Percentiles rank a stretch among this genome's conserved stretches.
Evolutionary conservation across 1,139 yeast species (phyloP).

Genomic region (Yamadazyma membranifaciens): DNA sequence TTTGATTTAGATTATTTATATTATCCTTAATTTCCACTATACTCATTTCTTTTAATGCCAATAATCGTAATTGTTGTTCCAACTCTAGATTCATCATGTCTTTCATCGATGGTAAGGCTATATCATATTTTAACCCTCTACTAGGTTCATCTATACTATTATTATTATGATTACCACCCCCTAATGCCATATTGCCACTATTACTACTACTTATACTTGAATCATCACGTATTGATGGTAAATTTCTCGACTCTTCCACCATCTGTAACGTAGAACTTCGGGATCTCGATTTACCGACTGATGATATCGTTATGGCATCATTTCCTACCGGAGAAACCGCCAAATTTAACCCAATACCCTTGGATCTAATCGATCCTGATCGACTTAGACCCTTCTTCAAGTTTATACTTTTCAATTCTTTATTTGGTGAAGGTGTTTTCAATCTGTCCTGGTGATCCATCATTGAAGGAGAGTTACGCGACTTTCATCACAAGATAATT

Average conservation of each 20-base stretch:
- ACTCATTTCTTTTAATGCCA: constrained; percentile 64
- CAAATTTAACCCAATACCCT: constrained; percentile 31
- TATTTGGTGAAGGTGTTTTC: constrained; percentile 10
- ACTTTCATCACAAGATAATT: constrained; percentile 3
- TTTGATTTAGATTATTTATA: constrained; percentile 32
- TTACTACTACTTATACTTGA: background rate
- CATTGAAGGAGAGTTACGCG: constrained; percentile 1
- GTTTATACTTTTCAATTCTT: constrained; percentile 8
- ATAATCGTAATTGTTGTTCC: constrained; percentile 53
- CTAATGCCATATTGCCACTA: background rate
- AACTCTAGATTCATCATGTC: constrained; percentile 35
- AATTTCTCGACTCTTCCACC: background rate
- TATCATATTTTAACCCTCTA: constrained; percentile 23
- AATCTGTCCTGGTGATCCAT: constrained; percentile 1
- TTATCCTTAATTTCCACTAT: constrained; percentile 56
- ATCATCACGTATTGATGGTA: background rate
- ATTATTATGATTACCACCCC: constrained; percentile 3
- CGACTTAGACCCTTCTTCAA: constrained; percentile 8
- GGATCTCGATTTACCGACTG: constrained; percentile 9
- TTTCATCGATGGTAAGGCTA: constrained; percentile 32
- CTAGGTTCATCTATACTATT: background rate
- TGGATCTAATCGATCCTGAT: constrained; percentile 18
- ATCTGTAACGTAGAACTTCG: constrained; percentile 2
- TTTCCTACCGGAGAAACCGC: constrained; percentile 28
- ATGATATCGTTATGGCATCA: background rate